Percentiles rank a stretch among this genome's conserved stretches.
phyloP scores from a whole-genome alignment of 2,329 filamentous ascomycete species.

The Penicillium brasilianum region DNA sequence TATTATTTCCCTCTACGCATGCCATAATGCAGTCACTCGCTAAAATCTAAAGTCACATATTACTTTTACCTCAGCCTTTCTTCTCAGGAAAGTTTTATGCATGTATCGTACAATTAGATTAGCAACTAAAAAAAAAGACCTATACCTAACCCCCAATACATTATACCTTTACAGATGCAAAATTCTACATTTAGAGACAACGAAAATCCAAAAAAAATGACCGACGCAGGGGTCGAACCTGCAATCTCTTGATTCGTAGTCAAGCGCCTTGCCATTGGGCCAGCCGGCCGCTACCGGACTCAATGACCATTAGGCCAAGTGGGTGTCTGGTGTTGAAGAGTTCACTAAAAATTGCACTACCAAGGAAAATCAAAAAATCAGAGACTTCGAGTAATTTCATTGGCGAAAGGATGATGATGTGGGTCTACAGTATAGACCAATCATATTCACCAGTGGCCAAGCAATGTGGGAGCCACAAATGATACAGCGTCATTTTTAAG shows the following conservation, averaged over 20 bases:
- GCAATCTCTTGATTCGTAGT: conserved; percentile 60
- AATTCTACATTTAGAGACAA: background rate
- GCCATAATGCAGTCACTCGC: no score
- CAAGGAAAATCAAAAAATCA: background rate
- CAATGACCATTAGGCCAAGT: background rate
- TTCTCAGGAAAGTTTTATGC: no score
- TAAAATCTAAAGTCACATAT: no score
- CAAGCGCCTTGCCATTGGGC: conserved; percentile 59
- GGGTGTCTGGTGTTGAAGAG: background rate
- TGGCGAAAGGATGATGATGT: background rate
- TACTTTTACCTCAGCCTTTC: no score
- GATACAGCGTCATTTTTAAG: background rate
- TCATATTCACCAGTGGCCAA: background rate
- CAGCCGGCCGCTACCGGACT: conserved; percentile 37
- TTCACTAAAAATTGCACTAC: background rate
- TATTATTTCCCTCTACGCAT: no score
- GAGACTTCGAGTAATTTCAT: background rate
- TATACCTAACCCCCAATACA: no score
- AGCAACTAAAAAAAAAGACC: background rate
- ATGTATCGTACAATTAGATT: no score
- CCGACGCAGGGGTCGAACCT: conserved; percentile 53
- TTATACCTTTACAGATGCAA: background rate
- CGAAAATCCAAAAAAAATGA: conserved; percentile 34
- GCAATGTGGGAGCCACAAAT: background rate
- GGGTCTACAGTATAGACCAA: background rate